Evolutionary conservation across 805 yeast genomes (phyloP), one percentile per base, ranked within the genome.

Genomic region (Maudiozyma barnettii): DNA sequence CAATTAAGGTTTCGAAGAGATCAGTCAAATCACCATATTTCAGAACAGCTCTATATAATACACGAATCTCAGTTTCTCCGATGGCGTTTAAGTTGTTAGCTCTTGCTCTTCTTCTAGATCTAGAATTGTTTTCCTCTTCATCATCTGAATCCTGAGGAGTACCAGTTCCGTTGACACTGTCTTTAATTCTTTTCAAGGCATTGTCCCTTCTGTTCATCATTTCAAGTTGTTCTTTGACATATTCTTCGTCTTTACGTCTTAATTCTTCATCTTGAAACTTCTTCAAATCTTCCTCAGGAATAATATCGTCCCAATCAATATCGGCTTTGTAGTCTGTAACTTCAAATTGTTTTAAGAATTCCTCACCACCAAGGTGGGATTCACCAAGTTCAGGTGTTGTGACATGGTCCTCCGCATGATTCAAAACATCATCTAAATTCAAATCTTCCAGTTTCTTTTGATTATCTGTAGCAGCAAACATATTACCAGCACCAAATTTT

Each of bases 281-380:
- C 50, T 80, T 76, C 53, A 95, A 73, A 65, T 93, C 99, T 41
- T 86, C 95, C 54, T 87, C 90, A 0, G 99, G 99, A 58, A 93
- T 93, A 56, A 93, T 93, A 65, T 93, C 99, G 69, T 93, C 98
- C 99, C 99, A 93, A 53, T 89, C 95, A 51, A 91, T 89, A 65
- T 91, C 96, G 0, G 99, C 98, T 70, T 93, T 93, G 66, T 90
- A 95, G 64, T 93, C 99, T 0, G 99, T 93, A 45, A 93, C 99
- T 67, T 93, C 99, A 64, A 93, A 93, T 68, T 93, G 99, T 60
- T 81, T 88, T 68, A 93, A 75, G 61, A 93, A 93, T 68, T 93
- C 99, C 66, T 93, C 99, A 48, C 98, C 96, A 50, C 99, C 99
- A 47, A 93, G 73, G 59, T 93, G 95, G n/a, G 96, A 86, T 60